phyloP scores from a whole-genome alignment of 139 green algal species.

The Pleodorina starrii region DNA sequence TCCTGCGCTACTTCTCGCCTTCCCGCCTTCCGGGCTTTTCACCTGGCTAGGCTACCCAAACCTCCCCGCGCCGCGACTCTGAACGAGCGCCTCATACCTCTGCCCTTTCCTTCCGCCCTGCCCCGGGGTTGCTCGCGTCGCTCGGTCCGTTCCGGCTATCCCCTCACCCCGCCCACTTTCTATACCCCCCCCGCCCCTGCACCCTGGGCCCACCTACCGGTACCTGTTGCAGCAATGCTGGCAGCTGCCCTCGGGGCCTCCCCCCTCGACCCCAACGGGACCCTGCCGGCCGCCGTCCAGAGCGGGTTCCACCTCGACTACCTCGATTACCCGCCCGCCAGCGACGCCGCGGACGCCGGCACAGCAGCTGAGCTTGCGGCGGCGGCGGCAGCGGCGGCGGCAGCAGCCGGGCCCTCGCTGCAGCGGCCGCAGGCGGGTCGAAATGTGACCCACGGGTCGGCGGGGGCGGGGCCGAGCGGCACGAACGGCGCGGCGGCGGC shows the following conservation, averaged over 20 bases:
- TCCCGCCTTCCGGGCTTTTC: too few species aligned
- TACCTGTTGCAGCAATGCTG: background rate
- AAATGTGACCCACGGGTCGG: background rate
- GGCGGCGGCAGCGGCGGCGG: background rate
- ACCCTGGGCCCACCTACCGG: background rate
- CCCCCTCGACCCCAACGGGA: constrained; percentile 41
- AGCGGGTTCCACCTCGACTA: background rate
- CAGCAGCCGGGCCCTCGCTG: background rate
- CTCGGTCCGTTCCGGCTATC: too few species aligned
- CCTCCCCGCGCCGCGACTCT: too few species aligned
- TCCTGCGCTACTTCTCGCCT: too few species aligned
- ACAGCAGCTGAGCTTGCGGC: background rate
- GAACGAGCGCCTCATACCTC: too few species aligned
- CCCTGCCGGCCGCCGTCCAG: background rate
- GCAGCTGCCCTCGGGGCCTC: constrained; percentile 17
- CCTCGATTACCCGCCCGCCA: background rate
- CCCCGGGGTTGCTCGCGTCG: too few species aligned
- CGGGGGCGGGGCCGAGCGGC: background rate
- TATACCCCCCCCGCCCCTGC: too few species aligned
- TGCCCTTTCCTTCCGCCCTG: too few species aligned
- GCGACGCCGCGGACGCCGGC: background rate
- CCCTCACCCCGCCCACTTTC: too few species aligned
- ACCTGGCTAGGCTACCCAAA: too few species aligned
- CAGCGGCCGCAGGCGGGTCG: background rate
- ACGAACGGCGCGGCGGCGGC: background rate